phyloP scores from a whole-genome alignment of 2,329 filamentous ascomycete species.

The Periconia macrospinosa region DNA sequence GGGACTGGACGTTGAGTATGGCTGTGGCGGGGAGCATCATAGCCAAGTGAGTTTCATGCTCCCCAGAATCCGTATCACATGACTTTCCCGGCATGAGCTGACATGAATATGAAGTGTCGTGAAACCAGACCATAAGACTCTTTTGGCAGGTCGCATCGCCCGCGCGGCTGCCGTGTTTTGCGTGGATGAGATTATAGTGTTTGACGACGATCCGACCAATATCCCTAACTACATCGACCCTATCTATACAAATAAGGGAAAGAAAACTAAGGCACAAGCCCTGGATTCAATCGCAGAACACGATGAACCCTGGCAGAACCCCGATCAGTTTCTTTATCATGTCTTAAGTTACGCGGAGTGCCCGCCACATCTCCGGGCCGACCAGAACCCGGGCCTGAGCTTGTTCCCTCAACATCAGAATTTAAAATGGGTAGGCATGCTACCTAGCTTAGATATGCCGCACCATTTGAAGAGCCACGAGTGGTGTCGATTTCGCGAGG shows the following conservation, averaged over 20 bases:
- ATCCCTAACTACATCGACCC: slow-evolving; percentile 24
- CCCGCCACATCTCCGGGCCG: slow-evolving; percentile 68
- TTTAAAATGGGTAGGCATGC: slow-evolving; percentile 69
- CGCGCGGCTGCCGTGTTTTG: slow-evolving; percentile 81
- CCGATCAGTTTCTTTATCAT: slow-evolving; percentile 78
- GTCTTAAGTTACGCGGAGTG: slow-evolving; percentile 81
- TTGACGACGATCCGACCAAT: slow-evolving; percentile 65
- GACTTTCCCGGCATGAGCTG: neutral
- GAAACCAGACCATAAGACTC: slow-evolving; percentile 74
- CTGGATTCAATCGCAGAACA: slow-evolving; percentile 39
- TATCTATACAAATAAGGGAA: slow-evolving; percentile 42
- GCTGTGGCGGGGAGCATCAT: slow-evolving; percentile 79
- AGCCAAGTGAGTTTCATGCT: slow-evolving; percentile 60
- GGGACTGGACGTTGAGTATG: slow-evolving; percentile 74
- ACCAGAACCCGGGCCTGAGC: slow-evolving; percentile 55
- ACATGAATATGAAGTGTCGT: slow-evolving; percentile 57
- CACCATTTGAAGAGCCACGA: slow-evolving; percentile 77
- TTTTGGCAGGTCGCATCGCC: slow-evolving; percentile 73
- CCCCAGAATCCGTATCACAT: neutral
- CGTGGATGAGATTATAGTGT: slow-evolving; percentile 82
- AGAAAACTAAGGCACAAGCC: slow-evolving; percentile 47
- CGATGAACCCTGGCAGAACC: slow-evolving; percentile 65
- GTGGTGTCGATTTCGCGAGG: slow-evolving; percentile 79
- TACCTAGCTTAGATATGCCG: slow-evolving; percentile 81
- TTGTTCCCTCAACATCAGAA: slow-evolving; percentile 82